Conservation (phyloP, 83 land plant species). For the Thuja plicata region DNA sequence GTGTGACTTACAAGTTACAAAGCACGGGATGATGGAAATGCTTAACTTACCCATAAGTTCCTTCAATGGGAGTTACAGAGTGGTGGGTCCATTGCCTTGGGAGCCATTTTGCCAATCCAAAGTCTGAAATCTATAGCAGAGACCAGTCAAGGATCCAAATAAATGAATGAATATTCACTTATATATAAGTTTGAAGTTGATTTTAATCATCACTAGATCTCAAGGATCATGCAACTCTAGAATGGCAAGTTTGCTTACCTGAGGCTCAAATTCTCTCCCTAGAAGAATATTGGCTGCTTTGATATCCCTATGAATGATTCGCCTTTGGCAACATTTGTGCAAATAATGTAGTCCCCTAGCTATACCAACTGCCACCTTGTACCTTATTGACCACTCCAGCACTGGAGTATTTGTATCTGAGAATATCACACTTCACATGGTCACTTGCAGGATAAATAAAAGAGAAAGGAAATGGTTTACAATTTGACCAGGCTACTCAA, state of each 20-base stretch:
- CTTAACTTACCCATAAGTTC: slow-evolving; percentile 25
- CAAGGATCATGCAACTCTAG: not conserved
- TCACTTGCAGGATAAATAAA: not conserved
- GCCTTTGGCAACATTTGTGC: slow-evolving; percentile 23
- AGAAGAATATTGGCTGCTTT: slow-evolving; percentile 31
- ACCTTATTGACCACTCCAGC: slow-evolving; percentile 25
- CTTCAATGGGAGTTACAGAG: slow-evolving; percentile 23
- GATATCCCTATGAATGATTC: slow-evolving; percentile 34
- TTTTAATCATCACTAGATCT: not conserved
- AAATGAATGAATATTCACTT: not conserved
- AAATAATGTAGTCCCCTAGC: slow-evolving; percentile 30
- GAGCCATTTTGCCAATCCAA: slow-evolving; percentile 33
- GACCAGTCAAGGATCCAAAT: not conserved
- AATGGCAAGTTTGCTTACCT: slow-evolving; percentile 12
- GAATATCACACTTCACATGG: not conserved
- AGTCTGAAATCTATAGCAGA: slow-evolving; percentile 24
- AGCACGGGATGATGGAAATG: not conserved
- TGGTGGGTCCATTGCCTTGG: slow-evolving; percentile 28
- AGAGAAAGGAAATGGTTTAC: not conserved
- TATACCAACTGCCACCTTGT: slow-evolving; percentile 26
- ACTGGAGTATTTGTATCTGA: slow-evolving; percentile 6
- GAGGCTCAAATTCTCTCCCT: slow-evolving; percentile 28
- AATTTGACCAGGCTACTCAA: not conserved
- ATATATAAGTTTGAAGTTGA: not conserved
- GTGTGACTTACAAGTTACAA: not conserved